These are phyloP conservation scores for Sideroxylon spinosum DNA, from an alignment of 179 eudicot genomes.

Conservation along the genomic window DNA sequence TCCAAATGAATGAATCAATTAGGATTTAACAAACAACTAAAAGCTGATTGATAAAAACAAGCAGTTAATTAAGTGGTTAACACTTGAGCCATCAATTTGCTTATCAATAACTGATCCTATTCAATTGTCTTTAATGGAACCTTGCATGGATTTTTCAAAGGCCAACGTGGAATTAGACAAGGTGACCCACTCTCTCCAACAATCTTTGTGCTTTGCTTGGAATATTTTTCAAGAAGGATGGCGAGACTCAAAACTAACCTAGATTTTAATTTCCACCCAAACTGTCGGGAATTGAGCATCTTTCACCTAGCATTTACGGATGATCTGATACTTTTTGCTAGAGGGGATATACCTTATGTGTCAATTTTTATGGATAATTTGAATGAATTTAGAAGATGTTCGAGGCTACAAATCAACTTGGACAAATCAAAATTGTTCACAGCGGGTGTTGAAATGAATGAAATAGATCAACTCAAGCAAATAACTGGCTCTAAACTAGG, in stretches of 20 bases:
- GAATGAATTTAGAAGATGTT: neutral
- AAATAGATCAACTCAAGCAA: too few relatives aligned
- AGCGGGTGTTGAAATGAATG: neutral
- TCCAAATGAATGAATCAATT: too few relatives aligned
- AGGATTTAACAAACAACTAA: too few relatives aligned
- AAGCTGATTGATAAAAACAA: too few relatives aligned
- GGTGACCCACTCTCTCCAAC: neutral
- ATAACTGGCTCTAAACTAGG: neutral
- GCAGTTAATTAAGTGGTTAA: too few relatives aligned
- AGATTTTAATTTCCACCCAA: neutral
- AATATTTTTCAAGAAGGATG: neutral
- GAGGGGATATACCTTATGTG: neutral
- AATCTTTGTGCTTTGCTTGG: neutral
- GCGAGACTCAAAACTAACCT: neutral
- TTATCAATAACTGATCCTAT: too few relatives aligned
- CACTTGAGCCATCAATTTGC: too few relatives aligned
- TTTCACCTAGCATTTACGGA: neutral
- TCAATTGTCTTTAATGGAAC: neutral
- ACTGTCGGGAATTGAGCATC: neutral
- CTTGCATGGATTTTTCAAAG: neutral
- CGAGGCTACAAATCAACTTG: too few relatives aligned
- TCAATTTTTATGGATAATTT: neutral
- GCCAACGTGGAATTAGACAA: neutral
- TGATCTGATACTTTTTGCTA: neutral
- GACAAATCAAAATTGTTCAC: neutral